Conservation (phyloP, 139 green algal species). For the Zygnema circumcarinatum region DNA sequence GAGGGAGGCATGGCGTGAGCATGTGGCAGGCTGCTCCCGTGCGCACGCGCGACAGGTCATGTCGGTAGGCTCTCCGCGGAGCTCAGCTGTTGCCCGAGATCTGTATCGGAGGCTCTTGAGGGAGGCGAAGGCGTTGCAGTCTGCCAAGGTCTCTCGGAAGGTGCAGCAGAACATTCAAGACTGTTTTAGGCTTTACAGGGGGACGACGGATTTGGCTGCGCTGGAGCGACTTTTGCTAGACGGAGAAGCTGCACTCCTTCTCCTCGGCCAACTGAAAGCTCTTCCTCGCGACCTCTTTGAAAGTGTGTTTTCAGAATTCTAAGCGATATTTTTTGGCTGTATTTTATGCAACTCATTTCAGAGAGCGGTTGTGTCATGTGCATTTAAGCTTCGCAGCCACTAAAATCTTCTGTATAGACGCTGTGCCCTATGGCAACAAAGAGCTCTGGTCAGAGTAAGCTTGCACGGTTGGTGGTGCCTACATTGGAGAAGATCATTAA, state of each 20-base stretch:
- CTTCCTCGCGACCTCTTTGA: neutral
- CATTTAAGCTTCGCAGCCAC: neutral
- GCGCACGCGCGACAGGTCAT: no score
- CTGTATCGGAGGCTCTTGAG: constrained; percentile 3
- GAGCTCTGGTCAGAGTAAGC: constrained; percentile 29
- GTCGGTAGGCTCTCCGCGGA: no score
- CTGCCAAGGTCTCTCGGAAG: constrained; percentile 7
- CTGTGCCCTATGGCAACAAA: neutral
- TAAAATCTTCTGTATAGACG: neutral
- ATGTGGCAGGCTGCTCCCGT: no score
- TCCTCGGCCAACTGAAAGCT: constrained; percentile 1
- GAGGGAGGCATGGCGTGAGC: no score
- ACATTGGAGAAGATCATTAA: constrained; percentile 58
- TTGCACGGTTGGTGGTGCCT: constrained; percentile 53
- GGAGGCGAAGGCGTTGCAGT: neutral
- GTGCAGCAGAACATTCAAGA: constrained; percentile 24
- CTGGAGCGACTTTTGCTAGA: neutral
- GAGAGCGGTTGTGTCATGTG: no score
- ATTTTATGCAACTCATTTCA: no score
- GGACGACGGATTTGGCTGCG: neutral
- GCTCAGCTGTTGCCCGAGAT: neutral
- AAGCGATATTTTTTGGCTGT: no score
- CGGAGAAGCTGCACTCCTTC: neutral
- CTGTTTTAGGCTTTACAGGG: neutral
- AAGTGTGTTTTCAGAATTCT: constrained; percentile 5